Percentiles rank a stretch among this genome's conserved stretches.
Evolutionary conservation across 768 basidiomycete species (phyloP).

Genomic region (Lactarius deliciosus): DNA sequence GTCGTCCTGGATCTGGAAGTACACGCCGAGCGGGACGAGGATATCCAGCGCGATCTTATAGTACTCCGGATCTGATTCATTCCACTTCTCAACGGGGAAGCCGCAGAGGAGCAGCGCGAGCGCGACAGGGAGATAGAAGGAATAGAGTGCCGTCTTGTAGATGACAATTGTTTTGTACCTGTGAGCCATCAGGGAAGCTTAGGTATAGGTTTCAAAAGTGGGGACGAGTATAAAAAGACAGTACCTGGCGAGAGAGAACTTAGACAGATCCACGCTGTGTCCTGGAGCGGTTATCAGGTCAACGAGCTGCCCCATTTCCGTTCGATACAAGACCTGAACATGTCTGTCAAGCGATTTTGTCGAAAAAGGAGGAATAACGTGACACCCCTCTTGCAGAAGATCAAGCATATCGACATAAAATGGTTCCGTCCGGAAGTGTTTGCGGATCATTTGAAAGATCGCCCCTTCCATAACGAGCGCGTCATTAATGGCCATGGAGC

Average conservation of each 20-base stretch:
- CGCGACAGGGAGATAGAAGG: conserved; percentile 97
- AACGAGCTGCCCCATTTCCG: conserved; percentile 94
- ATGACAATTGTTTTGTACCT: conserved; percentile 91
- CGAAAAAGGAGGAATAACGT: neutral
- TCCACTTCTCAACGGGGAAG: conserved; percentile 52
- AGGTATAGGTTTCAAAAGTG: neutral
- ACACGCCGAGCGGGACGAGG: conserved; percentile 90
- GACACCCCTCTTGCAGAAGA: conserved; percentile 78
- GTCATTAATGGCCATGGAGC: conserved; percentile 92
- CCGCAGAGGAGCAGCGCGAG: conserved; percentile 81
- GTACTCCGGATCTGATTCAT: conserved; percentile 49
- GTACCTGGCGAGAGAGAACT: conserved; percentile 85
- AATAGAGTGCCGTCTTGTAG: conserved; percentile 98
- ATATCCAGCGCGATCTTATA: conserved; percentile 78
- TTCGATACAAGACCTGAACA: conserved; percentile 67
- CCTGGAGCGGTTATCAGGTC: conserved; percentile 96
- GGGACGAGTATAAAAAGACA: conserved; percentile 29
- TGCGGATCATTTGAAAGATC: conserved; percentile 88
- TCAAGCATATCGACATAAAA: conserved; percentile 92
- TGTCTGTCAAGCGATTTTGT: neutral
- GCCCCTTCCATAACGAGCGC: conserved; percentile 93
- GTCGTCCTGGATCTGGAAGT: conserved; percentile 98
- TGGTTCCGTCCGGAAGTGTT: conserved; percentile 72
- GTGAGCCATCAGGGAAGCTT: neutral
- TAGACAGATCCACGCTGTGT: conserved; percentile 80